Base-by-base conservation (phyloP, 805 yeast species). In the Hanseniaspora valbyensis region DNA sequence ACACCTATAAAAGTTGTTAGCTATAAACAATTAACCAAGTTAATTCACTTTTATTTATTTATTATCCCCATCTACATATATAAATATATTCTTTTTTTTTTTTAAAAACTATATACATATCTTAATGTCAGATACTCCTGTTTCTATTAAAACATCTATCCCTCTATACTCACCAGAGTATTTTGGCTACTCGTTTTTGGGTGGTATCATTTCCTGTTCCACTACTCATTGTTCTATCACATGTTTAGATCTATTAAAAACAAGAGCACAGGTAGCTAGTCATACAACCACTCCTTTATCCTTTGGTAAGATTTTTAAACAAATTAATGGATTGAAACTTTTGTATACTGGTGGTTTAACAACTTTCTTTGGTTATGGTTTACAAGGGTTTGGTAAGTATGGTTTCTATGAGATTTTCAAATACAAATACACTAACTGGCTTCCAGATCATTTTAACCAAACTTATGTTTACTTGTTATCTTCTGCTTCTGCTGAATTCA, bases 341-440 rank as follows among this genome's bases (percentile, higher is more conserved):
- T 70, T 90, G 49, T 85, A 77, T 68, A 83, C 94, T 9, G 97
- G 97, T 60, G 63, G 87, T 56, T 92, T 95, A 36, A 96, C 97
- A 44, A 92, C 97, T 3, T 77, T 83, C 54, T 73, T 89, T 54
- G 97, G 97, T 22, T 90, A 92, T 69, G 83, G 96, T 7, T 70
- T 89, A 61, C 98, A 90, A 70, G 97, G 98, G 60, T 95, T 95
- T 44, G 95, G 96, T 60, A 90, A 90, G 68, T 90, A 90, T 68
- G 98, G 98, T 28, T 80, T 88, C 65, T 90, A 92, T 69, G 97
- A 90, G 68, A 75, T 71, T 59, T 90, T 90, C 76, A 90, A 90
- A 70, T 78, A 83, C 68, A 72, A 76, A 53, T 90, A 88, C 66
- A 68, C 81, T 50, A 77, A 78, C 60, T 52, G 76, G 28, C 74